phyloP scores from a whole-genome alignment of 2,329 filamentous ascomycete species.

The Diaporthe destruens region DNA sequence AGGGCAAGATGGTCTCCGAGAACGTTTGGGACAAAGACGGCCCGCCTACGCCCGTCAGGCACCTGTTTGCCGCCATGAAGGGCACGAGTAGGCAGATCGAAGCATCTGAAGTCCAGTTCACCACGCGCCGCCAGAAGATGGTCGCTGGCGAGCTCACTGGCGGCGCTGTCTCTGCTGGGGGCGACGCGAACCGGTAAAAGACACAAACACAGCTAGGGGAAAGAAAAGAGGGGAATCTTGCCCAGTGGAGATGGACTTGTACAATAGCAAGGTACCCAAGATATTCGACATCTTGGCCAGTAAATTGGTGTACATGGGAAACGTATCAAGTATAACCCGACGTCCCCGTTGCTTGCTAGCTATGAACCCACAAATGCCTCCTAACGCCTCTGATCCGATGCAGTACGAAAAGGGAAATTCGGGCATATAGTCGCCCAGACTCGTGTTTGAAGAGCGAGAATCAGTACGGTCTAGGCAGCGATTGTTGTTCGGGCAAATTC shows the following conservation, averaged over 20 bases:
- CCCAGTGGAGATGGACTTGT: neutral
- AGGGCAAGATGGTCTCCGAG: slow-evolving; percentile 48
- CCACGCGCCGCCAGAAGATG: slow-evolving; percentile 63
- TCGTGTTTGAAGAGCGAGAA: slow-evolving; percentile 26
- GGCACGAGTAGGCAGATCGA: too few species aligned
- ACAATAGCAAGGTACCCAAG: slow-evolving; percentile 11
- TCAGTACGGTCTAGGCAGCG: slow-evolving; percentile 29
- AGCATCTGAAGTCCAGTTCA: slow-evolving; percentile 59
- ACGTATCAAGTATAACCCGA: slow-evolving; percentile 42
- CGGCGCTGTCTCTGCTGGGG: slow-evolving; percentile 54
- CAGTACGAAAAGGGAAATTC: slow-evolving; percentile 32
- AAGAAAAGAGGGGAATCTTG: neutral
- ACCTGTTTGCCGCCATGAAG: slow-evolving; percentile 58
- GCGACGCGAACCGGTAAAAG: neutral
- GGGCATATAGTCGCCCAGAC: neutral
- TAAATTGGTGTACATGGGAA: slow-evolving; percentile 25
- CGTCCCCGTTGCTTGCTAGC: slow-evolving; percentile 42
- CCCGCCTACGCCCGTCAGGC: slow-evolving; percentile 58
- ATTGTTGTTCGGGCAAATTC: slow-evolving; percentile 22
- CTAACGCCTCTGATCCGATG: slow-evolving; percentile 44
- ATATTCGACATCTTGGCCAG: neutral
- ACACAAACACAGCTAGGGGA: neutral
- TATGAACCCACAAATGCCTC: slow-evolving; percentile 42
- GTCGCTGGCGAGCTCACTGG: slow-evolving; percentile 72
- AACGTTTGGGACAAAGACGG: slow-evolving; percentile 67